Evolutionary conservation across 805 yeast species (phyloP), one percentile per base, ranked within the genome.

Genomic region (Metschnikowia rubicola): DNA sequence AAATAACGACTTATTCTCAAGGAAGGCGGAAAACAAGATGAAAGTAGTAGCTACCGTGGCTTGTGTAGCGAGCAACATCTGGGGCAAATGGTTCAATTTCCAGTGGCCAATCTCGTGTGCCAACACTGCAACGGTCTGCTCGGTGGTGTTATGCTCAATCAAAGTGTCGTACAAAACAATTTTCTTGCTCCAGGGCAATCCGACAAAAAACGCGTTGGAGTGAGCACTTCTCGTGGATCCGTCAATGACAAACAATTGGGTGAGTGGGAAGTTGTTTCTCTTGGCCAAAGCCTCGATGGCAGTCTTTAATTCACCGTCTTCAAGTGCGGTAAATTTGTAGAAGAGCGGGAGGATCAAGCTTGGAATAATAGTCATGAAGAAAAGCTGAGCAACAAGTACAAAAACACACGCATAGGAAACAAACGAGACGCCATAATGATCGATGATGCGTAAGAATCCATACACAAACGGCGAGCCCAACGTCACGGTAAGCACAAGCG

Each of bases 41-140:
- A 91, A 88, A 37, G 83, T 75, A 26, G 79, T 59, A 56, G 86
- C 79, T 43, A 84, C 66, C 57, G 87, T 87, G 5, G 71, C 64
- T 66, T 88, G 91, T 39, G 81, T 73, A 52, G 84, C 77, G 5
- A 78, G 60, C 60, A 94, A 68, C 76, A 85, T 78, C 63, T 83
- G 83, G n/a, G 91, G 73, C 51, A 91, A 85, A 66, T 94, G 99
- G 48, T 86, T 83, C 64, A 86, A 77, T 59, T 85, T 84, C 99
- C 99, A 94, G 66, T 94, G 99, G 43, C 99, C 99, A 57, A 94
- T 85, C 72, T 94, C 99, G 63, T 94, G 99, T n/a, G 96, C 98
- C 54, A 92, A 75, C 1, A 94, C 96, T 43, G 98, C 97, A 43
- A 90, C 88, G 35, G 90, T 88, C 67, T 94, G 96, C 37, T 77